These are phyloP conservation scores for Dipodascopsis uninucleata DNA, from an alignment of 805 yeast genomes.

Conservation along the genomic window DNA sequence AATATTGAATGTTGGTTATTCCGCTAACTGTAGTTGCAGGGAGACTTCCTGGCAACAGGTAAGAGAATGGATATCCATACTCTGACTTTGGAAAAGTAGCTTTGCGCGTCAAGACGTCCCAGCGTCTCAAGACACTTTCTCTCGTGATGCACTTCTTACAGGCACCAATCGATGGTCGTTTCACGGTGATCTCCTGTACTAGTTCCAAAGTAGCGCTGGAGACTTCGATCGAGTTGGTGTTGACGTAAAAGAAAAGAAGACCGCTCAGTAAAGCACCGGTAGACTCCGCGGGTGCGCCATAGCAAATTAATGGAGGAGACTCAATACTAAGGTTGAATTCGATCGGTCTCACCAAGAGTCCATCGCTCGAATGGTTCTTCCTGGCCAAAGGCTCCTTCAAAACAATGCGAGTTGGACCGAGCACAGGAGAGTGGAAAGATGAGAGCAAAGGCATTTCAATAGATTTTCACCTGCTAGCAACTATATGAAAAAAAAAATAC, in stretches of 20 bases:
- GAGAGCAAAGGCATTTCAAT: no score
- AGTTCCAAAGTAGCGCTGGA: slow-evolving; percentile 60
- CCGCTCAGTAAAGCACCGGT: slow-evolving; percentile 88
- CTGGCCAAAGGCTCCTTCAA: no score
- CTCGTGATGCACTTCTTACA: slow-evolving; percentile 60
- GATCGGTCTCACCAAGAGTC: no score
- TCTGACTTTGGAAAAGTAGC: slow-evolving; percentile 60
- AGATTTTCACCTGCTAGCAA: no score
- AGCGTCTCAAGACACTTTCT: slow-evolving; percentile 65
- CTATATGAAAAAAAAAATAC: no score
- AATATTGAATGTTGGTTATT: slow-evolving; percentile 71
- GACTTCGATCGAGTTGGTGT: slow-evolving; percentile 42
- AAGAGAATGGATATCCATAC: slow-evolving; percentile 90
- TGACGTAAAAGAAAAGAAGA: slow-evolving; percentile 57
- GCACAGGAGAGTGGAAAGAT: no score
- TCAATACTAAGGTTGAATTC: slow-evolving; percentile 64
- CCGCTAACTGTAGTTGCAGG: slow-evolving; percentile 66
- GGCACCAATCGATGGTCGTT: slow-evolving; percentile 57
- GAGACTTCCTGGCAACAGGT: slow-evolving; percentile 78
- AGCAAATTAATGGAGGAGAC: slow-evolving; percentile 85
- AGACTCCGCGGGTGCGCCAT: slow-evolving; percentile 73
- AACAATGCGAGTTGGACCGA: no score
- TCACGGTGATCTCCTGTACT: slow-evolving; percentile 65
- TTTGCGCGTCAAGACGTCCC: slow-evolving; percentile 73
- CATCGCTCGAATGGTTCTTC: no score